A percentile compares a stretch with the other conserved stretches of the same genome.
phyloP scores from a whole-genome alignment of 352 stramenopile genomes.

The Discostella stelligera region DNA sequence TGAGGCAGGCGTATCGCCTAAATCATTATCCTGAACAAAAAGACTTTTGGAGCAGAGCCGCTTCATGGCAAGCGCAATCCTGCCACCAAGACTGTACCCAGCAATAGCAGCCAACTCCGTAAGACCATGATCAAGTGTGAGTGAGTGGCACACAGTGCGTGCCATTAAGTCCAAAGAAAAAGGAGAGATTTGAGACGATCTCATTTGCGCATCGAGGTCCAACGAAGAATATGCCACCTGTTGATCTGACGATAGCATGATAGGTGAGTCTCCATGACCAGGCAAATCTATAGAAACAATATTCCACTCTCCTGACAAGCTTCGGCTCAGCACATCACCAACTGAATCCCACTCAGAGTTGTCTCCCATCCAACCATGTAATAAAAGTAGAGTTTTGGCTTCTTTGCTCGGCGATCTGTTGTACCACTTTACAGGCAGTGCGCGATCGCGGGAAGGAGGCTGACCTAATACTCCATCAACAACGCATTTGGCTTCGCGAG shows the following conservation, averaged over 20 bases:
- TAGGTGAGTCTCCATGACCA: constrained; percentile 62
- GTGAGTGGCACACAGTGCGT: constrained; percentile 46
- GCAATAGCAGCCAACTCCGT: constrained; percentile 65
- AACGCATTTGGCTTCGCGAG: constrained; percentile 24
- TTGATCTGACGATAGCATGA: constrained; percentile 42
- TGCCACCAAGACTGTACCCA: constrained; percentile 79
- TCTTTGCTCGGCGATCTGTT: constrained; percentile 18
- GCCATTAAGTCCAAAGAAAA: constrained; percentile 67
- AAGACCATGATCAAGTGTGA: constrained; percentile 57
- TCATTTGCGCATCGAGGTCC: constrained; percentile 17
- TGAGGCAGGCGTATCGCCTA: constrained; percentile 1
- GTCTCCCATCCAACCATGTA: constrained; percentile 82
- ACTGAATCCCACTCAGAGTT: constrained; percentile 76
- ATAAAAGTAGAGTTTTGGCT: constrained; percentile 64
- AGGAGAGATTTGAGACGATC: constrained; percentile 13
- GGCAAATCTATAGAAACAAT: constrained; percentile 73
- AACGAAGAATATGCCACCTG: constrained; percentile 33
- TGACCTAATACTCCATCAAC: constrained; percentile 21
- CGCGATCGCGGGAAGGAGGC: constrained; percentile 4
- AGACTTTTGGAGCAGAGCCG: constrained; percentile 31
- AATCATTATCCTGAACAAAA: constrained; percentile 7
- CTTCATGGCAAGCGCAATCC: constrained; percentile 76
- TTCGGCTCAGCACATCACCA: constrained; percentile 33
- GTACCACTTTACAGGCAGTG: constrained; percentile 45
- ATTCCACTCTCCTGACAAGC: constrained; percentile 60